A percentile compares a stretch with the other conserved stretches of the same genome.
phyloP scores from a whole-genome alignment of 257 asterid genomes.

The Nicotiana benthamiana region DNA sequence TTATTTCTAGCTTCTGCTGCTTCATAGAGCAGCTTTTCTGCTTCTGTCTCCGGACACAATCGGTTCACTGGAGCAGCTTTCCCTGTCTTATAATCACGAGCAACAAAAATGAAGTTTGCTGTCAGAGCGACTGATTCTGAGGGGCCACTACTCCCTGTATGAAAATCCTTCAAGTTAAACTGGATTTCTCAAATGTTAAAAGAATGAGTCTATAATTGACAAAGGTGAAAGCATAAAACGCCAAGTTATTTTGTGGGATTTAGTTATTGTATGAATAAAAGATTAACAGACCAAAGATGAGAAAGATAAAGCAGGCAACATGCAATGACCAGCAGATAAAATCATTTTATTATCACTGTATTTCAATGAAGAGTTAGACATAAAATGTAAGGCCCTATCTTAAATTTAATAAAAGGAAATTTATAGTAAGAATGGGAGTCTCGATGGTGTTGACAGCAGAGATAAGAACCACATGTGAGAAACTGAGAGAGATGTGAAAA shows the following conservation, averaged over 20 bases:
- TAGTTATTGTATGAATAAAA: background rate
- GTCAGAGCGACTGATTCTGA: conserved; percentile 62
- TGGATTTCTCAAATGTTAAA: background rate
- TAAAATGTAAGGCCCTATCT: background rate
- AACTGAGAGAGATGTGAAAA: background rate
- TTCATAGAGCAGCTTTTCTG: conserved; percentile 58
- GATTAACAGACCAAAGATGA: background rate
- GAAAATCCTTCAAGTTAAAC: conserved; percentile 6
- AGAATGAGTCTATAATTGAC: background rate
- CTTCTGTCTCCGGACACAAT: conserved; percentile 56
- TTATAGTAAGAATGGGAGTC: background rate
- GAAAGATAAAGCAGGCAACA: background rate
- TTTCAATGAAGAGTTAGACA: background rate
- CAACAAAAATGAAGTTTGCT: conserved; percentile 94
- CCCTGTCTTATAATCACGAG: conserved; percentile 84
- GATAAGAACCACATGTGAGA: background rate
- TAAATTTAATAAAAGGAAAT: background rate
- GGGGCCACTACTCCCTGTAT: conserved; percentile 34
- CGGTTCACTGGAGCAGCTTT: conserved; percentile 86
- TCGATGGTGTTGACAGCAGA: background rate
- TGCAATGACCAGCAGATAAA: too few species aligned
- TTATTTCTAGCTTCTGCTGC: conserved; percentile 72
- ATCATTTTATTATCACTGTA: background rate
- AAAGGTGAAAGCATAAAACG: background rate
- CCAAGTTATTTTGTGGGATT: background rate